Conservation (phyloP, 2,329 filamentous ascomycete genomes). For the Ilyonectria robusta region DNA sequence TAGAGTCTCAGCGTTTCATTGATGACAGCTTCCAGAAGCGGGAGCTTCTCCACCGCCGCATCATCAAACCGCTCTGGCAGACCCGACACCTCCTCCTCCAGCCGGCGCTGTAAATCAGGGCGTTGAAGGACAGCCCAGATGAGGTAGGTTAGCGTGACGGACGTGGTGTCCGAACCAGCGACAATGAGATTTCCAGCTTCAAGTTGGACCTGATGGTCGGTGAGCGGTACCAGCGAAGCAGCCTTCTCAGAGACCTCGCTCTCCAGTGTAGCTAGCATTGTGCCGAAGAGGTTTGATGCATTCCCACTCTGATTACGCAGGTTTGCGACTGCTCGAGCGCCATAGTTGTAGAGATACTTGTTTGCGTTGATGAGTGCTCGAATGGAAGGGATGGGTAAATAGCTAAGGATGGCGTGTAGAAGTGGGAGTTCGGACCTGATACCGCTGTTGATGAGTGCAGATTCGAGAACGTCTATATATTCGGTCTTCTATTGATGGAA, state of each 20-base stretch:
- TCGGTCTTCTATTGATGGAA: conserved; percentile 1
- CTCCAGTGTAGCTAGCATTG: conserved; percentile 11
- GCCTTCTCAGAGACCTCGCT: not conserved
- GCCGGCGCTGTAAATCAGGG: not conserved
- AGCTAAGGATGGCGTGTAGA: not conserved
- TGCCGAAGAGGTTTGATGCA: conserved; percentile 14
- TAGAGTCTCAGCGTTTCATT: conserved; percentile 34
- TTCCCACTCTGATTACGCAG: conserved; percentile 10
- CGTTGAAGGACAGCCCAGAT: conserved; percentile 33
- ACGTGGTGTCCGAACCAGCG: conserved; percentile 31
- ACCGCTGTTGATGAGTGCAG: conserved; percentile 7
- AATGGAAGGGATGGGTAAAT: conserved; percentile 11
- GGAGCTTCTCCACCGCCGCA: conserved; percentile 8
- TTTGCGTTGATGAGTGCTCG: conserved; percentile 1
- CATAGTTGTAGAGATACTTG: conserved; percentile 9
- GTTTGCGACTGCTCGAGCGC: conserved; percentile 13
- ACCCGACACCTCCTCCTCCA: conserved; percentile 22
- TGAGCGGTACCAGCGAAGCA: conserved; percentile 6
- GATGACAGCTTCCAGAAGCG: conserved; percentile 27
- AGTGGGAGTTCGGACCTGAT: conserved; percentile 14
- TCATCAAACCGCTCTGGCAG: conserved; percentile 15
- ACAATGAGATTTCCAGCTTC: conserved; percentile 30
- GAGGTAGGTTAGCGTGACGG: conserved; percentile 31
- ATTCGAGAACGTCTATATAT: conserved; percentile 6
- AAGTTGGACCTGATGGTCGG: conserved; percentile 6